Conservation (phyloP, 2,329 filamentous ascomycete genomes). For the Lachnellula cervina region DNA sequence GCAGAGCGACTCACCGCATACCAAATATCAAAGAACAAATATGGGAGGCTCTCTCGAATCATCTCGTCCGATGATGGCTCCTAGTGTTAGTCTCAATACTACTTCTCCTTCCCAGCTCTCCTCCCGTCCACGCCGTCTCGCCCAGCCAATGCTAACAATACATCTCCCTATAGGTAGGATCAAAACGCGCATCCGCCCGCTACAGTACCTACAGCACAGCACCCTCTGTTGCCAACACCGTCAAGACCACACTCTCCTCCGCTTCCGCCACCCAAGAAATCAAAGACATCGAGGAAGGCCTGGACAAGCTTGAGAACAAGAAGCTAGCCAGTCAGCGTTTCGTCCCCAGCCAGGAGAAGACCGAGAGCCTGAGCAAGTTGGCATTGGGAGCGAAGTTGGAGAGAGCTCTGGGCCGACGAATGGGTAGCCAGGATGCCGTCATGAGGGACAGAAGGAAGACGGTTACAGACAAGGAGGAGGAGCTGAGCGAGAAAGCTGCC, state of each 20-base stretch:
- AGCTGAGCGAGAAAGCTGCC: slow-evolving; percentile 13
- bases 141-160: slow-evolving; percentile 16
- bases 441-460: slow-evolving; percentile 41
- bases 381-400: slow-evolving; percentile 71
- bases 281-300: slow-evolving; percentile 57
- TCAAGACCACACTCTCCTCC: slow-evolving; percentile 27
- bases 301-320: slow-evolving; percentile 66
- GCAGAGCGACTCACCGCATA: neutral
- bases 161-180: slow-evolving; percentile 30
- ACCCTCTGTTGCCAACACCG: slow-evolving; percentile 40
- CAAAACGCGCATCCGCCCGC: slow-evolving; percentile 47
- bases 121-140: neutral
- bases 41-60: slow-evolving; percentile 46
- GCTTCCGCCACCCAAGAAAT: slow-evolving; percentile 40
- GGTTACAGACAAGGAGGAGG: slow-evolving; percentile 13
- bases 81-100: slow-evolving; percentile 40
- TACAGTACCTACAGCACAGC: slow-evolving; percentile 48
- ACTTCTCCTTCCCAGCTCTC: neutral
- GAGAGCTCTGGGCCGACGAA: slow-evolving; percentile 61
- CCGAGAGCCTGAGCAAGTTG: slow-evolving; percentile 63
- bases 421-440: slow-evolving; percentile 67
- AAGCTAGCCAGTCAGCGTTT: slow-evolving; percentile 64
- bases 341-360: slow-evolving; percentile 59
- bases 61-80: slow-evolving; percentile 50
- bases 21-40: slow-evolving; percentile 16